These are phyloP conservation scores for Naganishia onofrii DNA, from an alignment of 768 basidiomycete genomes.

Conservation along the genomic window DNA sequence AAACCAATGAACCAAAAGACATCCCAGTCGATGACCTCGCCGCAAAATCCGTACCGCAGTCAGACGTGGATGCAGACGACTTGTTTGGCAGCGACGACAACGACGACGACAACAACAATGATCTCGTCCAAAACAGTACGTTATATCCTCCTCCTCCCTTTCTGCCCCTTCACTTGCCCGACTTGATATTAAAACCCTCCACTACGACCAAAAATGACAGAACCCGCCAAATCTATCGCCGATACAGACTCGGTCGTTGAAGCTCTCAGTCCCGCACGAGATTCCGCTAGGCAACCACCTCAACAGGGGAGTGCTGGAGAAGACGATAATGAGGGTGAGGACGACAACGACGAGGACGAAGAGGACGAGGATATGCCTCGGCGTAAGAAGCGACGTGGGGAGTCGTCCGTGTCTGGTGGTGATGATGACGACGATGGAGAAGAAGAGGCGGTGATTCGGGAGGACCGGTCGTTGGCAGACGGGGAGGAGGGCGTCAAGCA, in stretches of 20 bases:
- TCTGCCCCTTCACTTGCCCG: background rate
- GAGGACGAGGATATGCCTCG: constrained; percentile 49
- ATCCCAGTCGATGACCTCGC: too few species aligned
- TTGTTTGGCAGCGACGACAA: background rate
- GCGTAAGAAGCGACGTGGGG: constrained; percentile 42
- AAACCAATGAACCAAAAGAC: too few species aligned
- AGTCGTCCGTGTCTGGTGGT: constrained; percentile 46
- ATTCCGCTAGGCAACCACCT: background rate
- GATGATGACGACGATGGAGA: too few species aligned
- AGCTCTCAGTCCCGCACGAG: constrained; percentile 9
- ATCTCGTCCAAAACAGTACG: background rate
- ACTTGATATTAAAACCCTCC: background rate
- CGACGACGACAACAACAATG: too few species aligned
- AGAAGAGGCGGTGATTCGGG: constrained; percentile 39
- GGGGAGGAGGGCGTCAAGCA: constrained; percentile 54
- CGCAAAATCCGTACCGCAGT: background rate
- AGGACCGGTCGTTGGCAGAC: constrained; percentile 40
- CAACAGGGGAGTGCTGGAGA: constrained; percentile 57
- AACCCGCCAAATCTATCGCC: background rate
- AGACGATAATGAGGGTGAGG: constrained; percentile 57
- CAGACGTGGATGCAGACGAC: background rate
- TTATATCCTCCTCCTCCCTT: background rate
- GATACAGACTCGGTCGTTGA: constrained; percentile 5
- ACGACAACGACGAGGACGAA: too few species aligned
- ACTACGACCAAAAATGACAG: background rate